Base-by-base conservation (phyloP, 495 filamentous ascomycete genomes). In the Extremus antarcticus region DNA sequence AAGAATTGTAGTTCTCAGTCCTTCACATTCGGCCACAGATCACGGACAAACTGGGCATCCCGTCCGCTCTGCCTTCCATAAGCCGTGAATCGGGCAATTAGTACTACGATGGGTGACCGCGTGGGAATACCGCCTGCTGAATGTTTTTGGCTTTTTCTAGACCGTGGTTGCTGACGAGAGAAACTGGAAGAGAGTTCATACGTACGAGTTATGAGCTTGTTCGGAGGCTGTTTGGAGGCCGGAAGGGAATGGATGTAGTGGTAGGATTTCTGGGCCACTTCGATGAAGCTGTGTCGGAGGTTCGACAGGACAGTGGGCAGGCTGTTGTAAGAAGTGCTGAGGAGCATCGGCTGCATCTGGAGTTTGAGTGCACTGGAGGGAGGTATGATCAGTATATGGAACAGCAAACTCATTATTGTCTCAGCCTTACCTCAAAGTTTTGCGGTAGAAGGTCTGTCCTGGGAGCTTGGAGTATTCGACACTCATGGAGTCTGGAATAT, bases 291-390 rank as follows among this genome's bases (percentile, higher is more conserved):
- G 3, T 79, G 71, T 65, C 90, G 83, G 15, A 94, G 69, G 61
- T 91, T 95, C 4, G 68, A 67, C 2, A 94, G 70, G 2, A 91
- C 86, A 0, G 80, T 86, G 1, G 62, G 45, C 1, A 77, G 61
- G 4, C 81, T 80, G 65, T 96, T 97, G 70, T 90, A 84, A 3
- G 73, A 69, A 2, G 86, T 88, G 64, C 95, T 90, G 54, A 92
- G 83, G 66, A 91, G 90, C 85, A 95, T 94, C 25, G 83, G 75
- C 60, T 94, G 85, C 51, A 87, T 80, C 59, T 92, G 88, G 43
- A 90, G 83, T 65, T 92, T 90, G 73, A 96, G 88, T 0, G 84
- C 73, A 64, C 81, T 75, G 29, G 3, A 11, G 29, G 3, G 11
- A 20, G n/a, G 7, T 4, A 35, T 35, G 29, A 35, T 35, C 29